These are phyloP conservation scores for Rhodotorula taiwanensis DNA, from an alignment of 768 basidiomycete species.

Conservation along the genomic window DNA sequence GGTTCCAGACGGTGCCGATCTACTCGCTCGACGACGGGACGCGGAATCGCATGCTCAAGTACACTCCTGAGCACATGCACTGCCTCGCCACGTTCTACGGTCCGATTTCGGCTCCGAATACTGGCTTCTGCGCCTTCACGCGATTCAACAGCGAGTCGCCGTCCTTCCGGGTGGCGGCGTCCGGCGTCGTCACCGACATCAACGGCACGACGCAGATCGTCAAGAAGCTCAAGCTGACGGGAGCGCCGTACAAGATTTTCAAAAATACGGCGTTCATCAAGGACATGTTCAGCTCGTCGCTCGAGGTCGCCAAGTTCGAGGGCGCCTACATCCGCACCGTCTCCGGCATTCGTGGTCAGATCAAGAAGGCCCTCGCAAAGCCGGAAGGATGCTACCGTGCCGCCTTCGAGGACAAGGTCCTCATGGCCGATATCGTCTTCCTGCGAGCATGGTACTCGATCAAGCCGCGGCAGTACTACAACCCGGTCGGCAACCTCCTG, in stretches of 20 bases:
- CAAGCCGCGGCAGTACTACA: constrained; percentile 91
- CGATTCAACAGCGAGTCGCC: constrained; percentile 59
- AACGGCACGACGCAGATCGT: constrained; percentile 90
- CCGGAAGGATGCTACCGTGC: constrained; percentile 93
- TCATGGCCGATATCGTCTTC: constrained; percentile 94
- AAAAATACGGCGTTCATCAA: constrained; percentile 98
- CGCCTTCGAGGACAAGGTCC: constrained; percentile 94
- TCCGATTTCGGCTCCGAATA: constrained; percentile 83
- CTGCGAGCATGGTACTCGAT: constrained; percentile 94
- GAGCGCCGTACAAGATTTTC: constrained; percentile 92
- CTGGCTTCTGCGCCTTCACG: constrained; percentile 96
- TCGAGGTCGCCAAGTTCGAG: constrained; percentile 98
- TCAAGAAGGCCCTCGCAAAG: constrained; percentile 91
- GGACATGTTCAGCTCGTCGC: constrained; percentile 88
- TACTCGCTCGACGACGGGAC: constrained; percentile 91
- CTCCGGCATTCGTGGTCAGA: constrained; percentile 88
- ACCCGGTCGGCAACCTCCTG: constrained; percentile 85
- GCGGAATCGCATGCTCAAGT: constrained; percentile 98
- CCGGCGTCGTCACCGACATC: constrained; percentile 88
- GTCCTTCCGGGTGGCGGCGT: constrained; percentile 83
- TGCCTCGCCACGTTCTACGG: constrained; percentile 98
- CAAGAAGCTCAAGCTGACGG: constrained; percentile 96
- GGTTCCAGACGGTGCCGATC: constrained; percentile 90
- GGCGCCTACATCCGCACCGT: constrained; percentile 95
- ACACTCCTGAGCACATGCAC: constrained; percentile 99